Conservation (phyloP, 1,139 yeast species). For the Suhomyces bolitotheri region DNA sequence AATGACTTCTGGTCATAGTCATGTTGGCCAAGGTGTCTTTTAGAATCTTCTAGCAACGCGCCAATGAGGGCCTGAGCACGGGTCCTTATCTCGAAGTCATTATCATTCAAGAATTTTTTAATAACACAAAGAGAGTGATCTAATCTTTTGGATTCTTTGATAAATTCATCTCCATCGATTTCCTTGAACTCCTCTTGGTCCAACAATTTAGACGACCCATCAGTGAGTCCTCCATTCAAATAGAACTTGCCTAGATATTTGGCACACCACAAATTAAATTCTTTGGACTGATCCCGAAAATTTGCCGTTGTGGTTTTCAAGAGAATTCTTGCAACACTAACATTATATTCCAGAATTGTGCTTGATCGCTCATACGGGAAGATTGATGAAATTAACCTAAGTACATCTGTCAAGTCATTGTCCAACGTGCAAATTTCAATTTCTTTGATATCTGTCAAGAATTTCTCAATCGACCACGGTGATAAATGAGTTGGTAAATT, state of each 20-base stretch:
- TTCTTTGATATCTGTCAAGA: conserved; percentile 20
- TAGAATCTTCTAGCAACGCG: conserved; percentile 19
- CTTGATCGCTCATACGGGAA: conserved; percentile 14
- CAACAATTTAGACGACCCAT: conserved; percentile 13
- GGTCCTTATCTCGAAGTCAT: conserved; percentile 23
- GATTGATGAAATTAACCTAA: conserved; percentile 22
- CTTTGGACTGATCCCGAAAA: conserved; percentile 13
- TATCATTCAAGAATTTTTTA: conserved; percentile 10
- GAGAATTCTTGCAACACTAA: conserved; percentile 25
- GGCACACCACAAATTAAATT: conserved; percentile 43
- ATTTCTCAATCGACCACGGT: conserved; percentile 19
- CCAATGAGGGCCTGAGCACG: conserved; percentile 44
- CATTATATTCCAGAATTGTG: conserved; percentile 4
- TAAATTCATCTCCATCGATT: conserved; percentile 11
- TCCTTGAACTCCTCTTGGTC: conserved; percentile 15
- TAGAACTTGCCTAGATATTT: conserved; percentile 45
- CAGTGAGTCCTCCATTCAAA: conserved; percentile 18
- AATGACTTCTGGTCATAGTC: no score
- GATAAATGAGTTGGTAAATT: conserved; percentile 6
- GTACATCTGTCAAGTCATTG: conserved; percentile 10
- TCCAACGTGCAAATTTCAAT: conserved; percentile 6
- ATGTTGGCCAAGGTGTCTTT: no score
- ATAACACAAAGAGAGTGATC: conserved; percentile 18
- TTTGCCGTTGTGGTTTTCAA: conserved; percentile 13
- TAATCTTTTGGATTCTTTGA: conserved; percentile 14